Percentiles rank a stretch among this genome's conserved stretches.
Evolutionary conservation across 2,329 filamentous ascomycete genomes (phyloP).

Genomic region (Verticillium klebahnii): DNA sequence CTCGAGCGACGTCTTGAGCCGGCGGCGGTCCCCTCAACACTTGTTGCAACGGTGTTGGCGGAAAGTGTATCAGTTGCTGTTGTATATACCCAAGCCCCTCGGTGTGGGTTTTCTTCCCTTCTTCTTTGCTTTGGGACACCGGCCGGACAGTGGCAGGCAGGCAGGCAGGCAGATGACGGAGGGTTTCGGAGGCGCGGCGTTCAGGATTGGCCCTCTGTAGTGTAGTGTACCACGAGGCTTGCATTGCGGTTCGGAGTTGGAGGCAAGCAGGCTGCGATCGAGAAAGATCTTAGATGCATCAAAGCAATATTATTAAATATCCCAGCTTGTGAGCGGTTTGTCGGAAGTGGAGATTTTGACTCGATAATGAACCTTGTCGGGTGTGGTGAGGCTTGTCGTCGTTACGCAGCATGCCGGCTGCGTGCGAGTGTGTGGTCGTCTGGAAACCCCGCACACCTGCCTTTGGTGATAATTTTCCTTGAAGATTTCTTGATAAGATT

Average conservation of each 20-base stretch:
- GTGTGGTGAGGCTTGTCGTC: too few relatives aligned
- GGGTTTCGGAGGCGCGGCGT: conserved; percentile 2
- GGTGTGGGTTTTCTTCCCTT: background rate
- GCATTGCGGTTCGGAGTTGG: conserved; percentile 3
- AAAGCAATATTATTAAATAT: background rate
- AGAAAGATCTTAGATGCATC: conserved; percentile 2
- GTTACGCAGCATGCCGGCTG: too few relatives aligned
- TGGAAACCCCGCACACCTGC: background rate
- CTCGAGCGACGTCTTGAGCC: background rate
- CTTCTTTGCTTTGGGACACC: background rate
- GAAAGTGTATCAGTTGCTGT: background rate
- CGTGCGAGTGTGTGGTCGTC: too few relatives aligned
- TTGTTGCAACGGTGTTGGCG: background rate
- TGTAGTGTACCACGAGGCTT: background rate
- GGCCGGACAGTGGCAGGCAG: background rate
- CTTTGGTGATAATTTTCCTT: background rate
- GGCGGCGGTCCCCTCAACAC: background rate
- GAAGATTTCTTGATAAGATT: background rate
- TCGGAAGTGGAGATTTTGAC: background rate
- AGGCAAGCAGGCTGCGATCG: background rate
- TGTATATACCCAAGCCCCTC: conserved; percentile 1
- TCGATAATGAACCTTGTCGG: background rate
- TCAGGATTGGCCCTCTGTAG: conserved; percentile 1
- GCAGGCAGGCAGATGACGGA: background rate
- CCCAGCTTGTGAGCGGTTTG: background rate